Base-by-base conservation (phyloP, 208 protist species). In the Phytomonas sp. region DNA sequence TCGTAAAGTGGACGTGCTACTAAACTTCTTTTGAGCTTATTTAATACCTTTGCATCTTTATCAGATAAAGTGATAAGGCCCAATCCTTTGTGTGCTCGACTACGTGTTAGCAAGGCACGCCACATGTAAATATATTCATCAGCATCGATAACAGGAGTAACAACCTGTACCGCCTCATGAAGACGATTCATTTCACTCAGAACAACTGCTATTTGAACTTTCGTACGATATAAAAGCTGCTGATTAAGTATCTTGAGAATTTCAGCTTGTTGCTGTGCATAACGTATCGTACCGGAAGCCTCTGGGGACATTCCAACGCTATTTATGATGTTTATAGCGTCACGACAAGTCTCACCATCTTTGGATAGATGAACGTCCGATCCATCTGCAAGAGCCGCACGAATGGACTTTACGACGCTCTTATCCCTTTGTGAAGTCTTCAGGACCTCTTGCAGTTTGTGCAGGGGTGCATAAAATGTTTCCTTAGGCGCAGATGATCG, bases 91-190 rank as follows among this genome's bases (percentile, higher is more conserved):
- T 90, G 84, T 9, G 87, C 87, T 23, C 85, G 85, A 65, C 84
- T 88, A 40, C 88, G 85, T 23, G 86, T 84, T 71, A 96, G 78
- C 62, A 90, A 76, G 2, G 91, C 91, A 34, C 86, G 77, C 88
- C 91, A 96, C 88, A 96, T 93, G 76, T 96, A 88, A 62, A 96
- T 83, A 76, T 87, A 96, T 73, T 93, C 85, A 68, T 94, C 80
- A 53, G 79, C 84, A 32, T 73, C 69, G 33, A 96, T 89, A 8
- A 96, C 84, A 6, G 80, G 77, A 51, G 84, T 81, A 61, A 94
- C 75, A 15, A 80, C 72, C 1, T 86, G 78, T 13, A 93, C 80
- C 13, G 91, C 91, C n/a, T 92, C 88, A 60, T 81, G 75, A 23
- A 87, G 33, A 66, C 78, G 82, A 62, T 89, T 78, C 74, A 91